These are phyloP conservation scores for Macrolepiota fuliginosa DNA, from an alignment of 768 basidiomycete genomes.

Conservation along the genomic window DNA sequence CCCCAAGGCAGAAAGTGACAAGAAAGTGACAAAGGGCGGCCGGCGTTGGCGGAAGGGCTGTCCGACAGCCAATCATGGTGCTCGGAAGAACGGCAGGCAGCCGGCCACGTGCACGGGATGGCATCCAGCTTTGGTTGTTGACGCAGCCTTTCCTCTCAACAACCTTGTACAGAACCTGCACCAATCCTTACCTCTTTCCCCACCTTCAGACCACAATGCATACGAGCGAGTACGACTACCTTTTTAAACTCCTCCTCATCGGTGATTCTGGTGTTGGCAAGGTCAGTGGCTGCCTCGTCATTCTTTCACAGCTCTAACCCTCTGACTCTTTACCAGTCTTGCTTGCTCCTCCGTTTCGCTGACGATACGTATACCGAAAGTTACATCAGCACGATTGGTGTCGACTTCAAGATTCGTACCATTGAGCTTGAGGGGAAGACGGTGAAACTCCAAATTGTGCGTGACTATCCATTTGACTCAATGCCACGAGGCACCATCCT, in stretches of 20 bases:
- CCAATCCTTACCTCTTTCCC: slow-evolving; percentile 23
- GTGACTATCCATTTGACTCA: slow-evolving; percentile 30
- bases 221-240: slow-evolving; percentile 93
- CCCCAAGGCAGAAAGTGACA: too few species aligned
- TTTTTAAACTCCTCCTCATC: slow-evolving; percentile 94
- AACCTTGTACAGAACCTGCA: slow-evolving; percentile 31
- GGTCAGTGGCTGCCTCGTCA: slow-evolving; percentile 39
- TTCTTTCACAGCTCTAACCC: slow-evolving; percentile 21
- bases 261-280: slow-evolving; percentile 96
- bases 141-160: slow-evolving; percentile 31
- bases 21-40: neutral
- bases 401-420: slow-evolving; percentile 98
- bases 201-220: slow-evolving; percentile 56
- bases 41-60: neutral
- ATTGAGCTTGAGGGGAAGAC: slow-evolving; percentile 99
- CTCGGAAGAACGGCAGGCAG: neutral
- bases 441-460: slow-evolving; percentile 96
- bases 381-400: slow-evolving; percentile 97
- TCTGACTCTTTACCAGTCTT: slow-evolving; percentile 58
- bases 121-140: slow-evolving; percentile 29
- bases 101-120: slow-evolving; percentile 29
- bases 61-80: slow-evolving; percentile 4
- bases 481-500: slow-evolving; percentile 8
- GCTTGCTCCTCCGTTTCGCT: slow-evolving; percentile 86
- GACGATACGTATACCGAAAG: slow-evolving; percentile 98